Evolutionary conservation across 495 filamentous ascomycete genomes (phyloP), one percentile per base, ranked within the genome.

Genomic region (Penicillium canariense): DNA sequence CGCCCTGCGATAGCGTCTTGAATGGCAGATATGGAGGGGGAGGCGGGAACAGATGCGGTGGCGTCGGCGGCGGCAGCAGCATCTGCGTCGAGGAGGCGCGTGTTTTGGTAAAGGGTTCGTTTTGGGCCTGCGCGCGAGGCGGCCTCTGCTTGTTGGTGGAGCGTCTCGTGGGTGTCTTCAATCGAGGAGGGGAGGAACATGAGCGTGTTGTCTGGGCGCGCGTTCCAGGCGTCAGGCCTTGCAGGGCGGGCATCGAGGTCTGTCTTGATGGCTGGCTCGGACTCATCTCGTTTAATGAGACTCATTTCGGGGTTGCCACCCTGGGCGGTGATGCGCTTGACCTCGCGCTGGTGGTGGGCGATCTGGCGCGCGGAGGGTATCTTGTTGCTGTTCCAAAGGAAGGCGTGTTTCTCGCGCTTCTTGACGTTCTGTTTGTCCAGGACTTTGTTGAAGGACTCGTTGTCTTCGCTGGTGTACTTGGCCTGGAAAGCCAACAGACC

Each of bases 401-500:
- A 98, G 0, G 84, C 84, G 64, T 96, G 85, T 56, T 89, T 92
- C 64, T 89, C 86, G 11, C 86, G 83, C 34, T 79, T 81, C 67
- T 91, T 92, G 23, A 82, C 78, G 64, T 97, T 98, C 60, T 96
- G 90, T 66, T 87, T 90, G 72, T 98, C 94, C 11, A 98, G 74
- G 1, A 97, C 77, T 62, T 87, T 87, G 71, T 96, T 93, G 76
- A 98, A 97, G 45, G 86, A 90, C 62, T 96, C 93, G 63, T 97
- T 97, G 68, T 98, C 94, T 71, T 98, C 94, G 59, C 88, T 94
- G 4, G 92, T 97, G 69, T 96, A 97, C 62, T 89, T 90, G 5
- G 88, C 80, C 60, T 97, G 94, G 62, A 97, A 98, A 3, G 87
- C 82, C 43, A 84, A 78, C 9, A 98, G 81, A 43, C 85, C 88